Evolutionary conservation across 352 stramenopile genomes (phyloP).

Genomic region (Phytopythium kandeliae): DNA sequence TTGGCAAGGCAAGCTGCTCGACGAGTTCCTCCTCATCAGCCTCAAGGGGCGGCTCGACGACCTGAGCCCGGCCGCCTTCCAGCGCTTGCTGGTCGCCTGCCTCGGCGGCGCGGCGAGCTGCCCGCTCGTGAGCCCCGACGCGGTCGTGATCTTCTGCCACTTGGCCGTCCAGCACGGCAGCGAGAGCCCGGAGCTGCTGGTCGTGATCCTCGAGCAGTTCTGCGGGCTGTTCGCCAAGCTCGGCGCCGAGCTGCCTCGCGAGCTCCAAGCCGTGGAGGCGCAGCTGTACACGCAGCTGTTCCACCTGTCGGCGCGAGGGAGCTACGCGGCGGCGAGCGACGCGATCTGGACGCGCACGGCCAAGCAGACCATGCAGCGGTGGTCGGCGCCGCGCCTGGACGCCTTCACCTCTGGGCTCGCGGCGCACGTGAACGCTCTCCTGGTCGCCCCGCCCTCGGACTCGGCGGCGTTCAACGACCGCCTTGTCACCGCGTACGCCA

Average conservation of each 20-base stretch:
- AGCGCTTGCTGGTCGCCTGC: conserved; percentile 39
- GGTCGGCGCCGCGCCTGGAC: conserved; percentile 25
- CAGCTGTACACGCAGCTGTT: conserved; percentile 56
- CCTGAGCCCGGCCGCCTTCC: conserved; percentile 42
- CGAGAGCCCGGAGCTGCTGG: conserved; percentile 31
- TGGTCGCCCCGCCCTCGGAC: conserved; percentile 21
- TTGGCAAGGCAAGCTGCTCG: conserved; percentile 69
- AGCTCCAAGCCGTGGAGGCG: conserved; percentile 48
- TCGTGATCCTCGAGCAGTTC: conserved; percentile 54
- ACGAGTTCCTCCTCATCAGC: conserved; percentile 79
- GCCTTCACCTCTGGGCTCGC: conserved; percentile 43
- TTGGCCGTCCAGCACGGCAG: conserved; percentile 41
- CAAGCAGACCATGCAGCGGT: conserved; percentile 28
- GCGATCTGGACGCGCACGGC: conserved; percentile 43
- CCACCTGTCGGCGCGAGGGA: conserved; percentile 46
- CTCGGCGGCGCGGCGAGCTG: conserved; percentile 34
- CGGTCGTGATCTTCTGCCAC: conserved; percentile 67
- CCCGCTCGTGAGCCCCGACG: conserved; percentile 61
- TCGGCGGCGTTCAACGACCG: conserved; percentile 38
- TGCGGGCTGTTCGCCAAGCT: conserved; percentile 55
- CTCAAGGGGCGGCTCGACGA: conserved; percentile 70
- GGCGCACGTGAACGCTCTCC: conserved; percentile 43
- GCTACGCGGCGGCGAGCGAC: conserved; percentile 39
- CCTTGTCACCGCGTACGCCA: conserved; percentile 40
- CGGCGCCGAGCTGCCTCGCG: conserved; percentile 23